Base-by-base conservation (phyloP, 2,329 filamentous ascomycete genomes). In the Fusarium tuaranense region DNA sequence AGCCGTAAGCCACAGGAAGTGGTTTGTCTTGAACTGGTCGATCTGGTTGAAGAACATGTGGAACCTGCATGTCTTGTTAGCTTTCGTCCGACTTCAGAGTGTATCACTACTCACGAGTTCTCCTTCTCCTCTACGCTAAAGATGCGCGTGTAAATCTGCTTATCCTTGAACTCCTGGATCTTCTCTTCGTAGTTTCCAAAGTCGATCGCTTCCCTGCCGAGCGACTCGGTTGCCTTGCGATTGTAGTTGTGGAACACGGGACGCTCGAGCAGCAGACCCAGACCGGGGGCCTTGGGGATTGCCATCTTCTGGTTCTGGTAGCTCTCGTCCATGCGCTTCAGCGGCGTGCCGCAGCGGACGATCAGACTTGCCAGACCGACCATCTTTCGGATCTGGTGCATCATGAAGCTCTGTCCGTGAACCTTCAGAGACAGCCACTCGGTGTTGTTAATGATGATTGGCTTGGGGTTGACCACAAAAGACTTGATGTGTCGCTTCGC, bases 381-480 rank as follows among this genome's bases (percentile, higher is more conserved):
- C 97, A 99, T 98, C 85, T 98, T 99, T 80, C 97, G 93, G 83
- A 99, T 99, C 86, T 99, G 97, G 84, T 99, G 97, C 97, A 99
- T 99, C 97, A 99, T 99, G 88, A 99, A 99, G 80, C 93, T 96
- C 84, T 99, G 97, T 0, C 97, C 97, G 83, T 99, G 97, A 27
- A 99, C 95, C 82, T 97, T 98, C 76, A 98, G 88, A 51, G 93
- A 97, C 6, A 99, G 88, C 97, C 97, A 99, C 86, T 99, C 94
- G 2, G 95, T 98, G 80, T 96, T 92, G 82, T 94, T 91, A 83
- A 97, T 97, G 80, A 95, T 91, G 79, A 98, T 92, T 1, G 95
- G 95, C 62, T 89, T 86, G 4, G 87, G 85, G 82, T 95, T 93
- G 68, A 95, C 92, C 41, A 92, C 87, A 86, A 99, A 99, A 3